Evolutionary conservation across 305 asterid genomes (phyloP), one percentile per base, ranked within the genome.

Genomic region (Ajuga reptans): DNA sequence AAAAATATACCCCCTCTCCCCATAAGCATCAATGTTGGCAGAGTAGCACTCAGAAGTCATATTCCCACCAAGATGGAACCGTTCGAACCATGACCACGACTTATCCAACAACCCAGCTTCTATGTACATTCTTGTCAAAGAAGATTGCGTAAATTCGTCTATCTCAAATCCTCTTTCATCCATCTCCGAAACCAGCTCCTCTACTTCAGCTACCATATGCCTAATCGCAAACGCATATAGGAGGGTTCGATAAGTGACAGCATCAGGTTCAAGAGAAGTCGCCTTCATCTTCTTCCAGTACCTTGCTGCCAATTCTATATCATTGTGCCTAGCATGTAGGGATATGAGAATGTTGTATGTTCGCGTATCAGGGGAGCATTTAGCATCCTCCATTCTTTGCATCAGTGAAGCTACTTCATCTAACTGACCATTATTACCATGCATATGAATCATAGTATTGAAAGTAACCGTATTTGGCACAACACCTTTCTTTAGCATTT

Each of bases 391-490:
- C 97, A 93, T 93, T 84, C 78, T 86, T 60, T 63, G 67, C 86
- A 91, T 84, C 43, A 93, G 72, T 0, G 78, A 79, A 42, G 78
- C 81, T 66, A 91, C 92, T 81, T 87, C 81, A 58, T 80, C 92
- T 31, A 87, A 77, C 78, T 78, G 84, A 9, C 87, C 91, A 46
- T 82, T 82, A 68, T 85, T 93, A 45, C 97, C 96, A 56, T 80
- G 85, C 95, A 93, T 85, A 80, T 93, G 99, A 54, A 93, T 89
- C 96, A 93, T 78, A 36, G 96, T 87, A 78, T 93, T 93, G 68
- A 90, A 90, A 69, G 97, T 93, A 64, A 93, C 95, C 0, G 91
- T 83, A 27, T 86, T 91, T 2, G 96, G 99, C 43, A 68, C 45
- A 72, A 91, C 71, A 61, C 89, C 92, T 75, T 80, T 83, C 80